Percentiles rank a stretch among this genome's conserved stretches.
Conservation (phyloP, 2,329 filamentous ascomycete species). For the Claviceps sp. region DNA sequence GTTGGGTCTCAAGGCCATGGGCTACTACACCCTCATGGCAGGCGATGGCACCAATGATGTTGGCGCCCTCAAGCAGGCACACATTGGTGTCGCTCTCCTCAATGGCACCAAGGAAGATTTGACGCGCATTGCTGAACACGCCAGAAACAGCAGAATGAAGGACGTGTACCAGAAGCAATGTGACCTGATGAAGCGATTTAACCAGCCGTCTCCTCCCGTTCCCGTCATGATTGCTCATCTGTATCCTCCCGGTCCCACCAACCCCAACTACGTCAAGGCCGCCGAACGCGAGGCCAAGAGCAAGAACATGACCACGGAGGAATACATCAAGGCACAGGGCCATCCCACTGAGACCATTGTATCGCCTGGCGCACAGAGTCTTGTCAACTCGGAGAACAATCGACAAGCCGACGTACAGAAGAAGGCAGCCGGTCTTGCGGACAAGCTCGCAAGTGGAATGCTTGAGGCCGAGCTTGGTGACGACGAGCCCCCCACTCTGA, state of each 20-base stretch:
- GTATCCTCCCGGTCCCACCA: slow-evolving; percentile 78
- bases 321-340: slow-evolving; percentile 40
- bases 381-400: slow-evolving; percentile 16
- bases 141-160: slow-evolving; percentile 93
- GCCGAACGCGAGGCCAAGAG: slow-evolving; percentile 72
- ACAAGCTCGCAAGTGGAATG: slow-evolving; percentile 76
- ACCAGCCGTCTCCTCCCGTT: slow-evolving; percentile 82
- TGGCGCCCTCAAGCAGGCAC: slow-evolving; percentile 92
- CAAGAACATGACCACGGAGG: slow-evolving; percentile 55
- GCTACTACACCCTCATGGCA: slow-evolving; percentile 97
- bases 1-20: slow-evolving; percentile 88
- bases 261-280: slow-evolving; percentile 90
- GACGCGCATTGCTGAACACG: slow-evolving; percentile 81
- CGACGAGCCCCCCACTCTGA: slow-evolving; percentile 85
- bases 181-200: slow-evolving; percentile 84
- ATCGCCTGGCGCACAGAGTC: slow-evolving; percentile 49
- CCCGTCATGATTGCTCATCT: slow-evolving; percentile 87
- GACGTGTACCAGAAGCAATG: slow-evolving; percentile 96
- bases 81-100: slow-evolving; percentile 88
- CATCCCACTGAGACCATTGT: slow-evolving; percentile 49
- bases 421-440: slow-evolving; percentile 66
- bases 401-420: slow-evolving; percentile 48
- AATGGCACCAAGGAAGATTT: slow-evolving; percentile 91
- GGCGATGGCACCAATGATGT: slow-evolving; percentile 98
- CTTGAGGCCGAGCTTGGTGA: slow-evolving; percentile 83